Evolutionary conservation across 2,329 filamentous ascomycete species (phyloP), one percentile per base, ranked within the genome.

Genomic region (Talaromyces funiculosus): DNA sequence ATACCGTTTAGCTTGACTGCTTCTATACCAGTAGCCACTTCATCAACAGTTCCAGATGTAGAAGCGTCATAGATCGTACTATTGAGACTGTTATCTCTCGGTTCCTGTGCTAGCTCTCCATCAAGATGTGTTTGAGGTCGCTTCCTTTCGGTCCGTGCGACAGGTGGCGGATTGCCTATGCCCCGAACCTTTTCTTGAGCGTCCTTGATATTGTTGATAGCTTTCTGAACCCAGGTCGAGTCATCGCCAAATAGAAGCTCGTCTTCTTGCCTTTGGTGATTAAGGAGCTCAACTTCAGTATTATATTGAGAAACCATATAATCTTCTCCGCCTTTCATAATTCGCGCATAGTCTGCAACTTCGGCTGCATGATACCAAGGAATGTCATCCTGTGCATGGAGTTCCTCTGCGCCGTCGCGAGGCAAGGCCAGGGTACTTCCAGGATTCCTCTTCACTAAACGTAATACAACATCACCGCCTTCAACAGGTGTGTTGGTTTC

Each of bases 291-390:
- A 37, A 96, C 86, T 71, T 97, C 93, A 38, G 84, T 78, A 64
- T 95, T 86, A 67, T 88, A 93, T 70, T 97, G 90, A 57, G 85
- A 81, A 12, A 80, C 72, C 88, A 99, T 93, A 71, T 99, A 99
- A 35, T 89, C 86, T 67, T 89, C 86, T 4, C 90, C 93, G 6
- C 92, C 94, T 72, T 93, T 96, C 90, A 99, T 96, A 59, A 97
- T 88, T 40, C 92, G 86, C 16, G 92, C 91, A 74, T 97, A 99
- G 72, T 99, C 94, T 71, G 95, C 83, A 37, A 96, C 92, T 68
- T 96, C 95, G 9, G 91, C 92, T 5, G 90, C 91, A 75, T 94
- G 92, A 73, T 95, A 91, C 94, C 94, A 99, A 0, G 94, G 94
- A 37, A 97, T 85, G 68, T 92, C 89, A 55, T 93, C 86, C 8